A percentile compares a stretch with the other conserved stretches of the same genome.
phyloP scores from a whole-genome alignment of 2,329 filamentous ascomycete species.

The Pseudogymnoascus sp. region DNA sequence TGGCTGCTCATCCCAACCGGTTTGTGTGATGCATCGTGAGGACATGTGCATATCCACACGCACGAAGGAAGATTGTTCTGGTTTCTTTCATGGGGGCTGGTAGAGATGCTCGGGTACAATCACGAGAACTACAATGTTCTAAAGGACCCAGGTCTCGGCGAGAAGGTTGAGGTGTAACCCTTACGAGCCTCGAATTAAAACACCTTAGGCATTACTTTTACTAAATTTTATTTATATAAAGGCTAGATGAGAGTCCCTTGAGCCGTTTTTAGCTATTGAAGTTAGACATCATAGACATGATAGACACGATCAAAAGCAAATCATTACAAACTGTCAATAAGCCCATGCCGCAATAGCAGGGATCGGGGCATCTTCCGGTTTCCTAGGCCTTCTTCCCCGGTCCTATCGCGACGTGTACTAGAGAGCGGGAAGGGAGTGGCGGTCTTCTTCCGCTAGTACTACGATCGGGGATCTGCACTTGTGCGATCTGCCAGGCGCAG shows the following conservation, averaged over 20 bases:
- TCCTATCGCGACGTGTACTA: not conserved
- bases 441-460: not conserved
- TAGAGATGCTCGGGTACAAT: not conserved
- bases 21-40: slow-evolving; percentile 4
- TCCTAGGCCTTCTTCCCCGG: not conserved
- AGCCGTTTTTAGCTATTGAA: not conserved
- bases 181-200: not conserved
- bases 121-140: not conserved
- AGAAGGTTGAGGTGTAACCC: not conserved
- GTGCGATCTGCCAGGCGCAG: not conserved
- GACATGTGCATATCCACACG: not conserved
- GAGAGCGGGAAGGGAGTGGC: not conserved
- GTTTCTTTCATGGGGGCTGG: not conserved
- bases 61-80: not conserved
- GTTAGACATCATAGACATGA: not conserved
- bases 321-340: not conserved
- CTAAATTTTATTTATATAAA: not conserved
- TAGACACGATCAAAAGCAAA: not conserved
- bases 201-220: not conserved
- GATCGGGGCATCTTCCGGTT: not conserved
- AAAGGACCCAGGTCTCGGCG: not conserved
- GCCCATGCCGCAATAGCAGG: not conserved
- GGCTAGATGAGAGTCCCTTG: not conserved
- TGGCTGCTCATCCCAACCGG: not conserved
- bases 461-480: not conserved